Percentiles rank a stretch among this genome's conserved stretches.
Evolutionary conservation across 306 rosid species (phyloP).

Genomic region (Ormosia semicastrata): DNA sequence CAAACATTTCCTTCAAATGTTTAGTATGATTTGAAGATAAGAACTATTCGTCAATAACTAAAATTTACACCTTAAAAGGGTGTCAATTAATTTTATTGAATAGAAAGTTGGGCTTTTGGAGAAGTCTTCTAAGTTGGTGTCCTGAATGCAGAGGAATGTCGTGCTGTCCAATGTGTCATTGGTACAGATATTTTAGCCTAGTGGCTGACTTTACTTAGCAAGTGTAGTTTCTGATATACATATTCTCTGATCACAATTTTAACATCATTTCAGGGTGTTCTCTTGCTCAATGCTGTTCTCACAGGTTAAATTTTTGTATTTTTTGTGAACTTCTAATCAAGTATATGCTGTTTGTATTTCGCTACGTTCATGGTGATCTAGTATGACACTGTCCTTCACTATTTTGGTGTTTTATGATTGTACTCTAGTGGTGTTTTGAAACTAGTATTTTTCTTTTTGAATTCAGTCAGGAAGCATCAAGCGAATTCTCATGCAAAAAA

Average conservation of each 20-base stretch:
- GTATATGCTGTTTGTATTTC: neutral
- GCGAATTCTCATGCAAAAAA: constrained; percentile 93
- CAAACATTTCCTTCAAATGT: neutral
- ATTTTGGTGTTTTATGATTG: constrained; percentile 10
- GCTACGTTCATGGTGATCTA: neutral
- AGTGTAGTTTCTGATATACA: neutral
- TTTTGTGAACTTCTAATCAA: constrained; percentile 1
- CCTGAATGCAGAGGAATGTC: neutral
- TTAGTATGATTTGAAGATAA: neutral
- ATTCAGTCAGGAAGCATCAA: constrained; percentile 80
- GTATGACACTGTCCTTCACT: neutral
- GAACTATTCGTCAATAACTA: neutral
- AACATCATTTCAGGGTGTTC: constrained; percentile 72
- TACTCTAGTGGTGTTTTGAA: neutral
- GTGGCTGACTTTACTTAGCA: neutral
- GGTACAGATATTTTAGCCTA: neutral
- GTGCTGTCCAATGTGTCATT: neutral
- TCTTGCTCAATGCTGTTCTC: constrained; percentile 91
- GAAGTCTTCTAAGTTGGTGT: neutral
- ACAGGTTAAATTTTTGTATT: constrained; percentile 55
- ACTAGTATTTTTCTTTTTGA: constrained; percentile 15
- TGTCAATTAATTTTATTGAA: neutral
- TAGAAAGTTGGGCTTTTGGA: neutral
- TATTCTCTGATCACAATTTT: constrained; percentile 26
- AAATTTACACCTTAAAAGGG: neutral